Conservation (phyloP, 345 rosid genomes). For the Toxicodendron radicans region DNA sequence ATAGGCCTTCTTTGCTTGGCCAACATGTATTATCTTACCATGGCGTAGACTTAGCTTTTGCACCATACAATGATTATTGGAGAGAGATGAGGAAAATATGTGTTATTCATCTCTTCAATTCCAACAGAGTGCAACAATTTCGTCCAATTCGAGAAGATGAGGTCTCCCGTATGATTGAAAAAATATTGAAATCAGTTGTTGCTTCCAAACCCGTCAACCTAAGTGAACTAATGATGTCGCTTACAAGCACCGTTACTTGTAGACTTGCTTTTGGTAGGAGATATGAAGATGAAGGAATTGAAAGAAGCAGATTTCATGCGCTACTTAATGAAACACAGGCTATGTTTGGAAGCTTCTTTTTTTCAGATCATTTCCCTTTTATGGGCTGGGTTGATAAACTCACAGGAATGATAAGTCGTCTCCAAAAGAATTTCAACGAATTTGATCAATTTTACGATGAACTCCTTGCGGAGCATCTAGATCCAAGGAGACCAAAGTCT, state of each 20-base stretch:
- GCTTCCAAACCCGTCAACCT: conserved; percentile 5
- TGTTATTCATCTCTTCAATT: conserved; percentile 29
- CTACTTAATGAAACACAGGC: conserved; percentile 26
- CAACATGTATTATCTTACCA: conserved; percentile 36
- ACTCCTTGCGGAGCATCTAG: conserved; percentile 35
- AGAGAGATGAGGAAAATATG: conserved; percentile 33
- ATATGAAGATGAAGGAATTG: conserved; percentile 16
- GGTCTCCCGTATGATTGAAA: conserved; percentile 23
- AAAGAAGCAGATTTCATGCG: conserved; percentile 12
- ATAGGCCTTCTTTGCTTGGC: conserved; percentile 34
- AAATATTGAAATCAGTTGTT: not conserved
- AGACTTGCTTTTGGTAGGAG: conserved; percentile 36
- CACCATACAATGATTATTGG: conserved; percentile 45
- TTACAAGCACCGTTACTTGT: conserved; percentile 20
- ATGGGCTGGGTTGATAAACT: conserved; percentile 33
- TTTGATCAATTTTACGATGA: conserved; percentile 30
- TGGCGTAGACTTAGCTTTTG: conserved; percentile 40
- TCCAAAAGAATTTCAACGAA: conserved; percentile 25
- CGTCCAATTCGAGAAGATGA: conserved; percentile 27
- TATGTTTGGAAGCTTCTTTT: conserved; percentile 18
- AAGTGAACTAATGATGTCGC: conserved; percentile 16
- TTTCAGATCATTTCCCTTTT: conserved; percentile 30
- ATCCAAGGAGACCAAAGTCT: not conserved
- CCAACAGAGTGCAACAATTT: conserved; percentile 24
- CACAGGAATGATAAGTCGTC: conserved; percentile 14